Evolutionary conservation across 139 green algal species (phyloP), one percentile per base, ranked within the genome.

Genomic region (Picochlorum costavermella): DNA sequence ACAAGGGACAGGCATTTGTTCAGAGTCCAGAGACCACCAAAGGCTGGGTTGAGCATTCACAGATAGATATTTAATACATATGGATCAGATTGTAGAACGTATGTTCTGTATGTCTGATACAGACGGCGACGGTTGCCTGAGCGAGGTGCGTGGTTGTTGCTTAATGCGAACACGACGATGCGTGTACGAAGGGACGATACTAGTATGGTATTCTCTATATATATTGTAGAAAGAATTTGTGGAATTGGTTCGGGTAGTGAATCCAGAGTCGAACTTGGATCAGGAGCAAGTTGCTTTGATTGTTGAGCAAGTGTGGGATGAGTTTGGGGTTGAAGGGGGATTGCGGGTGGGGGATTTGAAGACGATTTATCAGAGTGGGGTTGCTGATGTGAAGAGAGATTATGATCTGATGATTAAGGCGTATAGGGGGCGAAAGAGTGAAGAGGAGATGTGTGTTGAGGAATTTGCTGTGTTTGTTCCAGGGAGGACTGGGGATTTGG

Each of bases 251-350:
- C 12, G 28, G 5, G 31, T 40, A 3, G 60, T 73, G 1, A 77
- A 77, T 46, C 71, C 65, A 12, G 71, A 73, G 5, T 33, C 59
- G 23, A 45, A 48, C 14, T 50, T 77, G n/a, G 37, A 10, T 6
- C 58, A 68, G 29, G 50, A 13, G 3, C 56, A 71, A 1, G 28
- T 77, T 25, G 60, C 44, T 26, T 40, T 77, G 6, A 77, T 77
- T 37, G 16, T 61, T 6, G 71, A 73, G 16, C 65, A 77, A 64
- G 49, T 77, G 2, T 77, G 59, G 59, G 23, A 48, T 23, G 17
- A 56, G 13, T 77, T 73, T 33, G 36, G 53, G 2, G 31, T 23
- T n/a, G 30, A 58, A 26, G 31, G 64, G 28, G 70, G 71, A 5
- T 51, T 77, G 36, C 67, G 46, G 3, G 14, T 62, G 11, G 64